Percentiles rank a stretch among this genome's conserved stretches.
These are phyloP conservation scores for Rhynchosporium agropyri DNA, from an alignment of 2,329 filamentous ascomycete species.

Conservation along the genomic window DNA sequence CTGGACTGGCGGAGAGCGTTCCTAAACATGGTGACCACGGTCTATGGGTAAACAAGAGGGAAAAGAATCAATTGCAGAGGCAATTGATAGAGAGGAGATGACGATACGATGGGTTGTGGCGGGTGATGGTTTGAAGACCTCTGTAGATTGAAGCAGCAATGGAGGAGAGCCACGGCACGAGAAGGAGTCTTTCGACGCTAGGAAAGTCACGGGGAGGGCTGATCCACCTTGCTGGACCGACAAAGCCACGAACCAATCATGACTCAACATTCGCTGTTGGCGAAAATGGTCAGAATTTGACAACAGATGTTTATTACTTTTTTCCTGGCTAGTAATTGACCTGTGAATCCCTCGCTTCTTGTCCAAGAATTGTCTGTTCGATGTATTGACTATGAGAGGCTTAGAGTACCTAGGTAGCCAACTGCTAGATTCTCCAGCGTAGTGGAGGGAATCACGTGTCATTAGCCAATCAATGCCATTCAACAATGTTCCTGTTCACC, in stretches of 20 bases:
- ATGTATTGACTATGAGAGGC: background rate
- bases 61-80: constrained; percentile 65
- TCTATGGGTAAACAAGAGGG: constrained; percentile 54
- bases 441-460: constrained; percentile 7
- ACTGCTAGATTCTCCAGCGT: background rate
- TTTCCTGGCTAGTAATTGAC: no score
- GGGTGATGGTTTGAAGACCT: constrained; percentile 36
- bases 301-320: no score
- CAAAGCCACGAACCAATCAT: constrained; percentile 4
- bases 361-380: no score
- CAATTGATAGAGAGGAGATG: constrained; percentile 67
- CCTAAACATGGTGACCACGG: constrained; percentile 83
- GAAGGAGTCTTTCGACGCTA: constrained; percentile 18
- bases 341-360: no score
- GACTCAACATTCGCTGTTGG: background rate
- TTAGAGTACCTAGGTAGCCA: background rate
- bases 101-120: constrained; percentile 43
- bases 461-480: background rate
- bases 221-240: constrained; percentile 2
- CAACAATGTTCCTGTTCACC: background rate
- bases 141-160: constrained; percentile 13
- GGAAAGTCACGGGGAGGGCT: constrained; percentile 23
- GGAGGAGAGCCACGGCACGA: constrained; percentile 28
- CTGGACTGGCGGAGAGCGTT: constrained; percentile 97
- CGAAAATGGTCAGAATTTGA: no score